Evolutionary conservation across 345 rosid species (phyloP), one percentile per base, ranked within the genome.

Genomic region (Tarenaya hassleriana): DNA sequence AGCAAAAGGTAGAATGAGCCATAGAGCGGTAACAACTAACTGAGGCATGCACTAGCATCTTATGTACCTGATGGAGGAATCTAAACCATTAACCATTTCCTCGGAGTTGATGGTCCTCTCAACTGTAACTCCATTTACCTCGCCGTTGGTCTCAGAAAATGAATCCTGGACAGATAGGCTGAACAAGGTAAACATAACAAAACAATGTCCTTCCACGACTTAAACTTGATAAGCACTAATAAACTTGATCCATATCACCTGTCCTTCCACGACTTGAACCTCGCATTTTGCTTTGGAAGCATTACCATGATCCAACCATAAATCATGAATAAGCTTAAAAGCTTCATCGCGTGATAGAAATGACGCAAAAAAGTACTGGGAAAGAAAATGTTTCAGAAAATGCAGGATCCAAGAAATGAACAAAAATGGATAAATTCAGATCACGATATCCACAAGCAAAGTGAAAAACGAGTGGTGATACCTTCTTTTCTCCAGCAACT

Each of bases 301-400:
- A 62, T 52, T 41, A 40, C 77, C 74, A 70, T 67, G 71, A 58
- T 77, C 80, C 61, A 67, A 34, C 84, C 86, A 80, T 56, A 86
- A 84, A 70, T 77, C 86, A 47, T 47, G 69, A 56, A 83, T 83
- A 61, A 80, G 68, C 62, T 80, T 80, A 71, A 80, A 80, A 40
- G 91, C 91, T 73, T 83, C 91, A 69, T 83, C 91, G 11, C 91
- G 91, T 31, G 87, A 83, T 10, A 83, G 77, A 61, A 83, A 83
- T 9, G 91, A 83, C 41, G 84, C 87, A 68, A 83, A 83, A 68
- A 83, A 83, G 73, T 74, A 70, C 91, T 83, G 91, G 58, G 57
- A 69, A 60, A 62, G 35, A 52, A 68, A 38, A 62, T 20, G 50
- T 41, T 49, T 49, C 37, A 40, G 53, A 49, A 19, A 21, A 54